Evolutionary conservation across 345 rosid genomes (phyloP).

Genomic region (Brassica nigra): DNA sequence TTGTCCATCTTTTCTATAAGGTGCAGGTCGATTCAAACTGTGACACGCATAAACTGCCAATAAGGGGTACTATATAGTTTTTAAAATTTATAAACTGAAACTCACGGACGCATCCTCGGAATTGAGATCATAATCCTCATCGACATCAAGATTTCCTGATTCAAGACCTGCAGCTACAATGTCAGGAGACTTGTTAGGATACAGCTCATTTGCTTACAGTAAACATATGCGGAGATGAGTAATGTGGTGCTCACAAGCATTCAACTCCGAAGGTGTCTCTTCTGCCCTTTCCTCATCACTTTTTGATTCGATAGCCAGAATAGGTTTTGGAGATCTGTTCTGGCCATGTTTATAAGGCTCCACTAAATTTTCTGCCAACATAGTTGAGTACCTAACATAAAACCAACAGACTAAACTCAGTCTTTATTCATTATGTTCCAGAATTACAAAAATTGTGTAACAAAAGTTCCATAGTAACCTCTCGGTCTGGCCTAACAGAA

Average conservation of each 20-base stretch:
- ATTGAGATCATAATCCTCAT: slow-evolving; percentile 65
- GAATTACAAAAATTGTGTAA: neutral
- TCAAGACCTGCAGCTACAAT: slow-evolving; percentile 47
- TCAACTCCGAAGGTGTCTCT: slow-evolving; percentile 40
- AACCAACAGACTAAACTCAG: slow-evolving; percentile 22
- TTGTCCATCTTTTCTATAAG: neutral
- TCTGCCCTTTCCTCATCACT: slow-evolving; percentile 41
- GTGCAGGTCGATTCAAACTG: slow-evolving; percentile 22
- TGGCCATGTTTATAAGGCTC: slow-evolving; percentile 54
- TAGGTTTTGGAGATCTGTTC: slow-evolving; percentile 41
- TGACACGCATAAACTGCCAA: neutral
- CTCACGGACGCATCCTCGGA: slow-evolving; percentile 80
- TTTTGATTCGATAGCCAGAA: slow-evolving; percentile 37
- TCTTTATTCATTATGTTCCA: neutral
- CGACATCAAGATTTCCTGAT: slow-evolving; percentile 53
- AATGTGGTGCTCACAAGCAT: slow-evolving; percentile 51
- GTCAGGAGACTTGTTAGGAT: slow-evolving; percentile 24
- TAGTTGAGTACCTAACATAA: slow-evolving; percentile 85
- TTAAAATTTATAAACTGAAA: slow-evolving; percentile 15
- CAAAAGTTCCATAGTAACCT: slow-evolving; percentile 51
- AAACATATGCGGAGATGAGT: slow-evolving; percentile 20
- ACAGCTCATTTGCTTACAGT: slow-evolving; percentile 17
- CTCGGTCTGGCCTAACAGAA: slow-evolving; percentile 98
- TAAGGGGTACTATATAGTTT: slow-evolving; percentile 2
- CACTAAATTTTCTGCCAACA: slow-evolving; percentile 96